Percentiles rank a stretch among this genome's conserved stretches.
Evolutionary conservation across 176 grass and related monocot species (phyloP).

Genomic region (Tuctoria greenei): DNA sequence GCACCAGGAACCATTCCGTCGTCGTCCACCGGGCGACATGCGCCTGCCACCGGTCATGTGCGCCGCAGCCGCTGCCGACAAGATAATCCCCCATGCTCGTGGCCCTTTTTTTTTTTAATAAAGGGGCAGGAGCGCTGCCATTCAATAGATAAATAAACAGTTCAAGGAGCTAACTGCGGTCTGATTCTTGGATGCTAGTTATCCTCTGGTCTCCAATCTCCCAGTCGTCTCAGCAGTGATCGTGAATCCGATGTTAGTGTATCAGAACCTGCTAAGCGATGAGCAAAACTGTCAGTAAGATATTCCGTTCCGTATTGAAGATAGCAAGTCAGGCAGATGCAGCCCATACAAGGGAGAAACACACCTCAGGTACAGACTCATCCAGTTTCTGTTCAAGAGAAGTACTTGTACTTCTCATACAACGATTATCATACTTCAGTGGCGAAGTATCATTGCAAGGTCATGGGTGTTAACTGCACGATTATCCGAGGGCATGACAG

Average conservation of each 20-base stretch:
- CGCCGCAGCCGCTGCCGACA: conserved; percentile 33
- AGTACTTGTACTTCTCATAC: not conserved
- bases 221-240: not conserved
- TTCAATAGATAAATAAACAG: no score
- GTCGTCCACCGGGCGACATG: conserved; percentile 19
- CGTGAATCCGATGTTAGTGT: conserved; percentile 15
- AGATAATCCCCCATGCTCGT: not conserved
- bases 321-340: not conserved
- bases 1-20: conserved; percentile 39
- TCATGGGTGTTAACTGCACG: not conserved
- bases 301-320: conserved; percentile 1
- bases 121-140: no score
- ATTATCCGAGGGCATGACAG: conserved; percentile 19
- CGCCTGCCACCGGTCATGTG: conserved; percentile 47
- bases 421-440: no score
- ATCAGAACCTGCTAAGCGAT: conserved; percentile 6
- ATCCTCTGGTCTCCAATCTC: not conserved
- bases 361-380: not conserved
- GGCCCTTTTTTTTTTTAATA: not conserved
- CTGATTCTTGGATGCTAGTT: not conserved
- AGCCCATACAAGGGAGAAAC: not conserved
- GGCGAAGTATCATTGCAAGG: conserved; percentile 19
- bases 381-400: not conserved
- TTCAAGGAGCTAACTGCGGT: conserved; percentile 8
- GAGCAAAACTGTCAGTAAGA: conserved; percentile 12